Evolutionary conservation across 2,329 filamentous ascomycete genomes (phyloP), one percentile per base, ranked within the genome.

Genomic region (Fusarium decemcellulare): DNA sequence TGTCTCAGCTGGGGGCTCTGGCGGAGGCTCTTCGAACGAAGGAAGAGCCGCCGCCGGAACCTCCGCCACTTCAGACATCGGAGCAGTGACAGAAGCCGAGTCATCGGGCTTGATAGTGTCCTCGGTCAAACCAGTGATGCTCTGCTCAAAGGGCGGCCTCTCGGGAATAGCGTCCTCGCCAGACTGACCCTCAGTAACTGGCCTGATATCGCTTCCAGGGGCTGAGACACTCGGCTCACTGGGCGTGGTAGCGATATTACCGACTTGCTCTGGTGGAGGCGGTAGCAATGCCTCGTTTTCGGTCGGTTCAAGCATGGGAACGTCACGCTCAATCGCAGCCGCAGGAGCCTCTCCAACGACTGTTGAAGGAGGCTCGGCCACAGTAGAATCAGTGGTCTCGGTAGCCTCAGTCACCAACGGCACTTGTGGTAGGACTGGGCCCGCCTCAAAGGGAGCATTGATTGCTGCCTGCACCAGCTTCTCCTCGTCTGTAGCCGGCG

Each of bases 231-330:
- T 55, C 8, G 66, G 63, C 4, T 76, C 73, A 4, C 79, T 77
- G 5, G 80, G 79, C 2, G 72, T 72, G 7, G 77, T 77, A 11
- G 76, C 71, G 56, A 82, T 82, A 15, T 82, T 82, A 30, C 80
- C 80, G 10, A 82, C 80, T 63, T 82, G 78, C 27, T 82, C 80
- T 0, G 76, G 79, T 1, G 80, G 80, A 8, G 80, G 80, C 10
- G 79, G 80, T 1, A 81, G 63, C 14, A 81, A 56, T 6, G 77
- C 56, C 1, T 74, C 74, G 9, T 30, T 65, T 15, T 63, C 64
- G 2, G 65, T 43, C 7, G 72, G 62, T 14, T 72, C 70, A 9
- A 67, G 15, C 61, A 68, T 63, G 2, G 77, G 72, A 10, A 76
- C 34, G 36, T 79, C 76, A 6, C 68, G 63, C 40, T 79, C 76